Base-by-base conservation (phyloP, 2,329 filamentous ascomycete species). In the Chaetomiaceae sp. region DNA sequence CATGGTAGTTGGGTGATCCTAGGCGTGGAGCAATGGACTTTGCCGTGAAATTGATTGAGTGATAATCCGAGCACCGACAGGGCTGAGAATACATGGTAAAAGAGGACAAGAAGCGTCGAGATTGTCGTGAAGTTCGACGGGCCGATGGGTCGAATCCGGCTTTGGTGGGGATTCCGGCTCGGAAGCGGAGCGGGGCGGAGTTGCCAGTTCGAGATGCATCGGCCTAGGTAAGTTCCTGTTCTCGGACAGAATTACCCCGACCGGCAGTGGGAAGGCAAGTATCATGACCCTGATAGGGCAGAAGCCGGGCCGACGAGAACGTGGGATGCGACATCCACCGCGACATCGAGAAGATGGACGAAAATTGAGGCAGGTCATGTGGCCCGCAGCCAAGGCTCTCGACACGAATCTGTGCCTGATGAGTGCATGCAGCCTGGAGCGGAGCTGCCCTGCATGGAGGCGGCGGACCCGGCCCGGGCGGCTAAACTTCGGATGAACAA, bases 381-480 rank as follows among this genome's bases (percentile, higher is more conserved):
- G 50, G 39, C 11, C 31, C 7, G 14, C 22, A 17, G 15, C n/a
- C 9, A 20, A 19, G 37, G 27, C 20, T n/a, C 14, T 23, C 12
- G 29, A 19, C 19, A 15, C 15, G 17, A 31, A 31, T 7, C 8
- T 27, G 6, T 5, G 6, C 9, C 9, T 27, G 47, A 17, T 25
- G 46, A 27, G 33, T 43, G 23, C 14, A 9, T 12, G 33, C n/a
- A 33, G 38, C 22, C 23, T 22, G 23, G 27, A 27, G 51, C 51
- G 51, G 51, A 48, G 22, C 23, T 53, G 44, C 51, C 39, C 22
- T 37, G 29, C 23, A 42, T 22, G 51, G 42, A 25, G 7, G 15
- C 51, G 51, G 51, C 17, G 8, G 51, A 11, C 15, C n/a, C 51
- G 51, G 51, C 44, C 51, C 51, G 49, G 31, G 11, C 44, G 51